phyloP scores from a whole-genome alignment of 345 rosid genomes.

The Firmiana major region DNA sequence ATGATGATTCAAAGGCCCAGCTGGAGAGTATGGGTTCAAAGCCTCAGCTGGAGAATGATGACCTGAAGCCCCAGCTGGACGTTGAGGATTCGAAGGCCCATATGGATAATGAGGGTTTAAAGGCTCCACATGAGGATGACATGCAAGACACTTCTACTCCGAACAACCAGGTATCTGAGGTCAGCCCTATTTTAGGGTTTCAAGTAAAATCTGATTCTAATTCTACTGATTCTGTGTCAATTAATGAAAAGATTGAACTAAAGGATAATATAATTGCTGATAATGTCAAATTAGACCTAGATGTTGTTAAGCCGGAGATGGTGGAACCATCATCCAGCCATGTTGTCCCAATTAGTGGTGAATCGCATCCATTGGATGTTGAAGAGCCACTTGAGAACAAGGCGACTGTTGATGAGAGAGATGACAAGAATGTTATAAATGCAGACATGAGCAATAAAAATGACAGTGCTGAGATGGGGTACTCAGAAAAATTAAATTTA shows the following conservation, averaged over 20 bases:
- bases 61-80: constrained; percentile 28
- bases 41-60: constrained; percentile 31
- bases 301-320: constrained; percentile 77
- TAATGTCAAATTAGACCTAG: constrained; percentile 95
- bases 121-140: constrained; percentile 48
- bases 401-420: constrained; percentile 60
- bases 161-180: constrained; percentile 97
- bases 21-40: constrained; percentile 30
- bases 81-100: constrained; percentile 30
- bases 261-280: constrained; percentile 97
- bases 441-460: constrained; percentile 65
- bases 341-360: constrained; percentile 56
- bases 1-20: constrained; percentile 23
- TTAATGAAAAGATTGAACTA: constrained; percentile 88
- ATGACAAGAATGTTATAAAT: constrained; percentile 54
- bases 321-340: constrained; percentile 71
- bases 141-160: constrained; percentile 53
- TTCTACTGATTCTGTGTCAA: constrained; percentile 98
- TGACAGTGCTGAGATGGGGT: constrained; percentile 61
- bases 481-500: constrained; percentile 87
- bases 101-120: constrained; percentile 42
- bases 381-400: constrained; percentile 70
- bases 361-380: constrained; percentile 89
- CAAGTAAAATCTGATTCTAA: constrained; percentile 98
- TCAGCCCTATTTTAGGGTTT: constrained; percentile 90